These are phyloP conservation scores for Phytomonas francai DNA, from an alignment of 208 protist species.

Conservation along the genomic window DNA sequence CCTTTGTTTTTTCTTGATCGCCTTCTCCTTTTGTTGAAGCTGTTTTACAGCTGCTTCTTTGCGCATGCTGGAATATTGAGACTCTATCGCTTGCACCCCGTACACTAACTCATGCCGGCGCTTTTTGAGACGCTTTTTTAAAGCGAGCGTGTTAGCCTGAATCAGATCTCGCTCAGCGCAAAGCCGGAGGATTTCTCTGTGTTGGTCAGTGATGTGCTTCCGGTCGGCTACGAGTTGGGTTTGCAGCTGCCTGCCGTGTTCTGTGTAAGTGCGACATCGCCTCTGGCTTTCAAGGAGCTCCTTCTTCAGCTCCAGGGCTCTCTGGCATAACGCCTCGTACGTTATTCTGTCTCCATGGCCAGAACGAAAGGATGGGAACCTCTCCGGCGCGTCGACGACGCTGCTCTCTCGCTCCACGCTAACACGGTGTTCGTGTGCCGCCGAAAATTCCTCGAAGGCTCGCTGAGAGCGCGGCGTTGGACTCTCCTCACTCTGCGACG, in stretches of 20 bases:
- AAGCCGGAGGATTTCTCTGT: slow-evolving; percentile 33
- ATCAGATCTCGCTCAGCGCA: slow-evolving; percentile 28
- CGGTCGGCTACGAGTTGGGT: slow-evolving; percentile 58
- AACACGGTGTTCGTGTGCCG: not conserved
- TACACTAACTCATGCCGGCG: slow-evolving; percentile 66
- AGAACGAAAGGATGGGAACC: slow-evolving; percentile 22
- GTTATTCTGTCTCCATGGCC: slow-evolving; percentile 4
- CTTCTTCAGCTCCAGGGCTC: slow-evolving; percentile 35
- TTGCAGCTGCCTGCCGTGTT: slow-evolving; percentile 18
- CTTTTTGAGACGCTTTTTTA: slow-evolving; percentile 32
- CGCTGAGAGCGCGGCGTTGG: not conserved
- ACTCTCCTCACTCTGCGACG: not conserved
- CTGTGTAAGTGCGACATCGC: slow-evolving; percentile 26
- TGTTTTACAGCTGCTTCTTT: slow-evolving; percentile 26
- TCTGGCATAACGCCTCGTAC: slow-evolving; percentile 35
- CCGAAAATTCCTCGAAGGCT: not conserved
- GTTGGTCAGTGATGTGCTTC: slow-evolving; percentile 53
- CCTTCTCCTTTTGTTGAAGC: slow-evolving; percentile 34
- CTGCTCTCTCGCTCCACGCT: not conserved
- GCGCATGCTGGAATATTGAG: slow-evolving; percentile 25
- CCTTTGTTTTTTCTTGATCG: slow-evolving; percentile 25
- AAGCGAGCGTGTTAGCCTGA: slow-evolving; percentile 11
- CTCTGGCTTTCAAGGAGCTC: slow-evolving; percentile 35
- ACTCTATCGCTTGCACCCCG: slow-evolving; percentile 44
- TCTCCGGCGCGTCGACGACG: slow-evolving; percentile 11